Percentiles rank a stretch among this genome's conserved stretches.
Conservation (phyloP, 2,329 filamentous ascomycete genomes). For the Botrytis porri region DNA sequence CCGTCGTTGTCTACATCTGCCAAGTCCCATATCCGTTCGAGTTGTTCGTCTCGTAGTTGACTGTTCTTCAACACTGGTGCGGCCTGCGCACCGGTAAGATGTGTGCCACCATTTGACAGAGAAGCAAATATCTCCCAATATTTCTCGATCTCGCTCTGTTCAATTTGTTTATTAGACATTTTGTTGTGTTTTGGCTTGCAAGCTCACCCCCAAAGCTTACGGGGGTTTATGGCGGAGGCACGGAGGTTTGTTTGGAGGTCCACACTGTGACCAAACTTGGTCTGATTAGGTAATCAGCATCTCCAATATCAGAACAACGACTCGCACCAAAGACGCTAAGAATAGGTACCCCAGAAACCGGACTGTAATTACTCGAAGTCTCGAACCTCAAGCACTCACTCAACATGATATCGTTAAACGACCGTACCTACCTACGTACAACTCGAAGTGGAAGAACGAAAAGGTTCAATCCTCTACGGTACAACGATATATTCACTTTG, state of each 20-base stretch:
- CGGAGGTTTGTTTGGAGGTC: background rate
- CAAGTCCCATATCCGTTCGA: constrained; percentile 97
- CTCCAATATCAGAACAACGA: background rate
- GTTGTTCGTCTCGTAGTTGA: constrained; percentile 71
- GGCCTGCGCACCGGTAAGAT: constrained; percentile 66
- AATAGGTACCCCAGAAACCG: background rate
- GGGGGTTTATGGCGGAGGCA: background rate
- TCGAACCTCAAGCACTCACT: background rate
- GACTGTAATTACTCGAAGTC: background rate
- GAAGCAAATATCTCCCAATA: constrained; percentile 80
- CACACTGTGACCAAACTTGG: background rate
- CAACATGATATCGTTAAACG: background rate
- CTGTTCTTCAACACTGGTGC: constrained; percentile 72
- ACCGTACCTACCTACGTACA: background rate
- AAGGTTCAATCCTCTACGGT: background rate
- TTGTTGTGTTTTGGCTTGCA: constrained; percentile 18
- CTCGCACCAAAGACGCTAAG: background rate
- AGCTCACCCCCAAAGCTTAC: constrained; percentile 5
- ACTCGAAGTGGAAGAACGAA: background rate
- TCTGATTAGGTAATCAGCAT: background rate
- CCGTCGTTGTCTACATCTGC: constrained; percentile 97
- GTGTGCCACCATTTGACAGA: constrained; percentile 59
- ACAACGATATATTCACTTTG: background rate
- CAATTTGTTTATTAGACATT: constrained; percentile 53
- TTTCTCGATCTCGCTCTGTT: constrained; percentile 71